Percentiles rank a stretch among this genome's conserved stretches.
These are phyloP conservation scores for Scopulariopsis brevicaulis DNA, from an alignment of 2,329 filamentous ascomycete species.

Conservation along the genomic window DNA sequence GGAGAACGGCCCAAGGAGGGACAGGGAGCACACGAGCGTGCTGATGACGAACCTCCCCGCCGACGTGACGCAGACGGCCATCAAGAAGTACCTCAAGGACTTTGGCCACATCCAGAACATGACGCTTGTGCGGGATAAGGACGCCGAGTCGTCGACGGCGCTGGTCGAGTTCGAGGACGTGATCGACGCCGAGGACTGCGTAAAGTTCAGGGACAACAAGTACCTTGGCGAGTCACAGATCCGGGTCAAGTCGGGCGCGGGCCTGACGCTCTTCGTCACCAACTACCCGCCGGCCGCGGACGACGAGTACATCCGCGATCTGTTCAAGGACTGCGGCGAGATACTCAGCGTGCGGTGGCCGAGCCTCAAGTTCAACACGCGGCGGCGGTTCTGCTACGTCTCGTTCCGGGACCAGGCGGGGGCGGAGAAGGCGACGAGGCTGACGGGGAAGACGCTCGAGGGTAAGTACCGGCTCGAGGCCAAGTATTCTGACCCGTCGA, in stretches of 20 bases:
- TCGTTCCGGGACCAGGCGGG: conserved; percentile 66
- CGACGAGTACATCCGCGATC: conserved; percentile 52
- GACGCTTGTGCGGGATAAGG: conserved; percentile 51
- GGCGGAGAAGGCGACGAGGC: conserved; percentile 58
- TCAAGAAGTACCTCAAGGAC: conserved; percentile 85
- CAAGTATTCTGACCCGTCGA: conserved; percentile 74
- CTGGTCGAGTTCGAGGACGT: conserved; percentile 75
- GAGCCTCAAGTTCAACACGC: conserved; percentile 78
- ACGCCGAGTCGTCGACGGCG: conserved; percentile 53
- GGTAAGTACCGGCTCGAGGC: conserved; percentile 58
- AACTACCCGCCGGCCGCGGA: conserved; percentile 78
- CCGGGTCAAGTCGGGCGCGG: conserved; percentile 60
- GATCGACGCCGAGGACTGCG: conserved; percentile 75
- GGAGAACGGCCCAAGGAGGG: conserved; percentile 47
- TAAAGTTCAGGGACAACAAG: conserved; percentile 72
- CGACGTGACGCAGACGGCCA: conserved; percentile 56
- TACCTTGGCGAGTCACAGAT: conserved; percentile 64
- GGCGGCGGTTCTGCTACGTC: conserved; percentile 89
- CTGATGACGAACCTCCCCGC: conserved; percentile 67
- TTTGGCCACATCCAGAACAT: conserved; percentile 78
- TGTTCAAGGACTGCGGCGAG: conserved; percentile 68
- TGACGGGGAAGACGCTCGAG: conserved; percentile 61
- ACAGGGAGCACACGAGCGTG: conserved; percentile 82
- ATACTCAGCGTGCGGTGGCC: conserved; percentile 82
- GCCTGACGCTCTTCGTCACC: conserved; percentile 76